Evolutionary conservation across 345 rosid genomes (phyloP).

Genomic region (Hibiscus tridactylites): DNA sequence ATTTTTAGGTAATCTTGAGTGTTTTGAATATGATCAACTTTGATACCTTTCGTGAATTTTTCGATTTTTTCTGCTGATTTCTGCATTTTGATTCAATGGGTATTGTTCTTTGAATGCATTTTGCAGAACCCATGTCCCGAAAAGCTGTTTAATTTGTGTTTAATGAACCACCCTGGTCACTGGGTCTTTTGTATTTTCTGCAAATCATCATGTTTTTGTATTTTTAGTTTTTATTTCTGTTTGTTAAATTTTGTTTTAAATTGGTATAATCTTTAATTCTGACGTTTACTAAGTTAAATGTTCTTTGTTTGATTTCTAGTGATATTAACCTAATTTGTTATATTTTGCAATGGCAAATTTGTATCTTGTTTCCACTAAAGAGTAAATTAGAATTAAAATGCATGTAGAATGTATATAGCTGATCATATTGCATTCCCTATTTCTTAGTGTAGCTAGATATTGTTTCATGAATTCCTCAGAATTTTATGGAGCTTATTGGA

Average conservation of each 20-base stretch:
- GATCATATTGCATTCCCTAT: background rate
- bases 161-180: background rate
- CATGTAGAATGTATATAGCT: background rate
- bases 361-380: background rate
- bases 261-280: background rate
- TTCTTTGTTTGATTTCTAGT: background rate
- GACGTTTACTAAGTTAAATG: background rate
- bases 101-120: background rate
- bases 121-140: background rate
- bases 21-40: background rate
- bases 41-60: background rate
- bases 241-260: background rate
- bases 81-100: background rate
- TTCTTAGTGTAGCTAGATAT: background rate
- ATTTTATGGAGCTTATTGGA: background rate
- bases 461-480: background rate
- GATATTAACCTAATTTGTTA: background rate
- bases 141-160: constrained; percentile 8
- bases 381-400: background rate
- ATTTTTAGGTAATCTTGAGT: background rate
- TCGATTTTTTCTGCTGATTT: background rate
- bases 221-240: background rate
- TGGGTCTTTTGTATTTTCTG: background rate
- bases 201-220: background rate
- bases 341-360: background rate